Conservation (phyloP, 169 alveolate species). For the Eimeria necatrix region DNA sequence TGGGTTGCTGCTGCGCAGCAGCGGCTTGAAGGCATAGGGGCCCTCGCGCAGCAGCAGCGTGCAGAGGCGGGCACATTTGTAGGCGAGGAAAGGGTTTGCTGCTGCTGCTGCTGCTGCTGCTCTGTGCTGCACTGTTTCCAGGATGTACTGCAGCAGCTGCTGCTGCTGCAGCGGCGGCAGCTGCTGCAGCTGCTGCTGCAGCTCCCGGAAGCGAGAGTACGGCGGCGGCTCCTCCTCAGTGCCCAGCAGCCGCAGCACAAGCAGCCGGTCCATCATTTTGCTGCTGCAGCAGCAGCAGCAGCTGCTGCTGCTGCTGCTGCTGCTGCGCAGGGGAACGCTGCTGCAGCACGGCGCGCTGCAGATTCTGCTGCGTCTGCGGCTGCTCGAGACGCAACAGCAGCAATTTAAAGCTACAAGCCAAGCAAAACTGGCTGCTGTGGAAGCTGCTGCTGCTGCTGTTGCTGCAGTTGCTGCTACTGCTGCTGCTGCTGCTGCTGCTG, state of each 20-base stretch:
- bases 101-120: background rate
- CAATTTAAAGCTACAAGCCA: no score
- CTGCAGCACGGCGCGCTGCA: no score
- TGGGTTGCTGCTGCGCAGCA: background rate
- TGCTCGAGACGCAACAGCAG: no score
- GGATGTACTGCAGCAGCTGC: background rate
- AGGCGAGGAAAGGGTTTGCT: constrained; percentile 24
- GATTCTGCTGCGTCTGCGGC: no score
- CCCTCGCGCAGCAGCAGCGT: constrained; percentile 32
- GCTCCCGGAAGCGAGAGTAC: constrained; percentile 8
- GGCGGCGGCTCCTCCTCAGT: constrained; percentile 20
- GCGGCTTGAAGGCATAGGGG: background rate
- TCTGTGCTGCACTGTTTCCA: background rate
- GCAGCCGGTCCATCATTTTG: constrained; percentile 18
- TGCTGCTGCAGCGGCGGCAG: background rate
- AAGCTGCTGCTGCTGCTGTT: no score
- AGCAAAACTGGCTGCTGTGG: no score
- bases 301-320: background rate
- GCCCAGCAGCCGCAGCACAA: constrained; percentile 17
- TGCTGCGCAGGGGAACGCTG: no score
- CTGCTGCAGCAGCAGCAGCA: no score
- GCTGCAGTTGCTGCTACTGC: no score
- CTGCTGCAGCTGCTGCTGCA: constrained; percentile 50
- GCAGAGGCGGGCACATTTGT: constrained; percentile 1
- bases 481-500: no score